Evolutionary conservation across 176 grass and related monocot genomes (phyloP).

Genomic region (Ampelocalamus luodianensis): DNA sequence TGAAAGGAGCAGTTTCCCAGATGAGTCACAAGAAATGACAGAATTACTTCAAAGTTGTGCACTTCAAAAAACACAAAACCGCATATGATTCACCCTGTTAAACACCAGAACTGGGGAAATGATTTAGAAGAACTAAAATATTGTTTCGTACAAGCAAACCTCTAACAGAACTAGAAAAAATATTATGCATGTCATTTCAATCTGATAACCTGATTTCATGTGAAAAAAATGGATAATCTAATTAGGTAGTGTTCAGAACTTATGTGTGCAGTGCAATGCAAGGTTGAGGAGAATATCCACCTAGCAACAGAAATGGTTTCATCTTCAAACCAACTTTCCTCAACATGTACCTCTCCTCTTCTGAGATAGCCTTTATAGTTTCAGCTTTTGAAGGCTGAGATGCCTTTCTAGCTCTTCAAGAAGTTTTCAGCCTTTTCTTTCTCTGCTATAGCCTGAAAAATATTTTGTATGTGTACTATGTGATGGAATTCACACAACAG

Average conservation of each 20-base stretch:
- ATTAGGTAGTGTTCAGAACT: constrained; percentile 20
- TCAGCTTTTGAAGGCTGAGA: constrained; percentile 55
- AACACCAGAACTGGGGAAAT: constrained; percentile 30
- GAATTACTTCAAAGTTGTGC: constrained; percentile 10
- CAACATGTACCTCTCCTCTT: constrained; percentile 93
- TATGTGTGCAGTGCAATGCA: not conserved
- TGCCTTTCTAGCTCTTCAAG: constrained; percentile 70
- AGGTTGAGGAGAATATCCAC: constrained; percentile 50
- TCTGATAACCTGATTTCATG: constrained; percentile 12
- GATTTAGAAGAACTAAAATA: not conserved
- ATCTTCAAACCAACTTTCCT: constrained; percentile 85
- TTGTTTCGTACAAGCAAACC: not conserved
- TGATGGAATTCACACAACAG: not conserved
- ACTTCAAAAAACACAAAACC: constrained; percentile 24
- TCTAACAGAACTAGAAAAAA: constrained; percentile 19
- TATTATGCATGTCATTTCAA: not conserved
- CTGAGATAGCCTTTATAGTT: constrained; percentile 61
- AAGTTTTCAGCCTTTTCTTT: constrained; percentile 74
- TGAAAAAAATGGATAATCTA: not conserved
- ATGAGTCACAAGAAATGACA: not conserved
- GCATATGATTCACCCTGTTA: constrained; percentile 10
- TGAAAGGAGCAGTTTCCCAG: constrained; percentile 9
- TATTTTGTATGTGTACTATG: constrained; percentile 24
- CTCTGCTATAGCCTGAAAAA: constrained; percentile 66
- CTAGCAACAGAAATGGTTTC: constrained; percentile 86